Percentiles rank a stretch among this genome's conserved stretches.
Evolutionary conservation across 352 stramenopile genomes (phyloP).

Genomic region (Globisporangium uncinulatum): DNA sequence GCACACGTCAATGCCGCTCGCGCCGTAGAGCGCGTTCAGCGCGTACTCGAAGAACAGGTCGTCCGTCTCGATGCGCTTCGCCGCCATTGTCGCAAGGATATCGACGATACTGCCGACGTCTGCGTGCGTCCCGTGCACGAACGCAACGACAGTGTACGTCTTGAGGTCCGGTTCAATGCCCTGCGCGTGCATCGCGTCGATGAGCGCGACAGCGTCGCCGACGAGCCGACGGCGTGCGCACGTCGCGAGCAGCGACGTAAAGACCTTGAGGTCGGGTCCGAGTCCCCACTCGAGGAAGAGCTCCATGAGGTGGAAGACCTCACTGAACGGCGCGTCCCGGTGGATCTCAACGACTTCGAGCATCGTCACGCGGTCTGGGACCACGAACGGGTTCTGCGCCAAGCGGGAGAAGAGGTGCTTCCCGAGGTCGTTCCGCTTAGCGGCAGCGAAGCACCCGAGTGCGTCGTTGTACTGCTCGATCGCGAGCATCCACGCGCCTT

Average conservation of each 20-base stretch:
- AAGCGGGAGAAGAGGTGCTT: slow-evolving; percentile 64
- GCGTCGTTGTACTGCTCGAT: slow-evolving; percentile 78
- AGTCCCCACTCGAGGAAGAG: slow-evolving; percentile 56
- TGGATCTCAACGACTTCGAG: slow-evolving; percentile 73
- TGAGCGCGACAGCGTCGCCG: slow-evolving; percentile 47
- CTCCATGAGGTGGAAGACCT: slow-evolving; percentile 70
- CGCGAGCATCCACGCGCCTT: slow-evolving; percentile 45
- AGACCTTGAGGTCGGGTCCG: slow-evolving; percentile 60
- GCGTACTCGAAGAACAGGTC: slow-evolving; percentile 59
- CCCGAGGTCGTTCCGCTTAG: slow-evolving; percentile 36
- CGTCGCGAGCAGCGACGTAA: slow-evolving; percentile 64
- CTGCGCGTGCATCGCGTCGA: slow-evolving; percentile 47
- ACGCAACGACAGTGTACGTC: slow-evolving; percentile 58
- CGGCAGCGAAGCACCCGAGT: slow-evolving; percentile 56
- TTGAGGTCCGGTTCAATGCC: slow-evolving; percentile 48
- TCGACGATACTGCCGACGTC: slow-evolving; percentile 41
- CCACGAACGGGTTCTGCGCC: slow-evolving; percentile 43
- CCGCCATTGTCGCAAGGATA: slow-evolving; percentile 42
- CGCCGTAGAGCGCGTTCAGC: slow-evolving; percentile 46
- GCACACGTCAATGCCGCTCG: slow-evolving; percentile 65
- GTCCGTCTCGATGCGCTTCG: slow-evolving; percentile 31
- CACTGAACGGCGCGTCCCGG: slow-evolving; percentile 41
- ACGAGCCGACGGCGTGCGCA: slow-evolving; percentile 54
- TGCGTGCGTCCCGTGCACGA: slow-evolving; percentile 52
- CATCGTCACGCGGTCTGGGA: slow-evolving; percentile 71